Evolutionary conservation across 179 eudicot species (phyloP).

Genomic region (Patellifolia procumbens): DNA sequence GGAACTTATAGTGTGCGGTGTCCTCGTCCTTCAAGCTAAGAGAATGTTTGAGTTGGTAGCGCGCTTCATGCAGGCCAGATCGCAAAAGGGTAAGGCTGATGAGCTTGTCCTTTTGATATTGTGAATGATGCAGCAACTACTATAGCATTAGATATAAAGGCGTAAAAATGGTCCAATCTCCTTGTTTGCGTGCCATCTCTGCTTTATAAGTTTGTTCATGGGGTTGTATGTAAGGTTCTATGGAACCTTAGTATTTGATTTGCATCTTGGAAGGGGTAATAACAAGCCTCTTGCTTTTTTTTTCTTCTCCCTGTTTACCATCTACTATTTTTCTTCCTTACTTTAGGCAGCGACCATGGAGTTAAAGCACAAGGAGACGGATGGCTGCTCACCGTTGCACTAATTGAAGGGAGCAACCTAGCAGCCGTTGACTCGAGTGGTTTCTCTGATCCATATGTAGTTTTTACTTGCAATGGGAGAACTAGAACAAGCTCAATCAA

Average conservation of each 20-base stretch:
- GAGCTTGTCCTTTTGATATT: background rate
- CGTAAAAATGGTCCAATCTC: background rate
- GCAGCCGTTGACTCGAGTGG: slow-evolving; percentile 91
- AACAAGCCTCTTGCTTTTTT: background rate
- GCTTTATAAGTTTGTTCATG: background rate
- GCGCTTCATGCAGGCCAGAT: slow-evolving; percentile 91
- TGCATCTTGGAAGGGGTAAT: background rate
- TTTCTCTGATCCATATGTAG: slow-evolving; percentile 88
- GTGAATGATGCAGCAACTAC: background rate
- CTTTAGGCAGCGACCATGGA: slow-evolving; percentile 83
- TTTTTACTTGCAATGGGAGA: slow-evolving; percentile 90
- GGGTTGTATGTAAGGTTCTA: background rate
- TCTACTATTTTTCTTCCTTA: background rate
- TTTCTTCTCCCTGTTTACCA: background rate
- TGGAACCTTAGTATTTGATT: too few relatives aligned
- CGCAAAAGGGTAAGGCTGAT: slow-evolving; percentile 66
- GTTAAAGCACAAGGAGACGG: slow-evolving; percentile 94
- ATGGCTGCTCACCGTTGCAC: slow-evolving; percentile 95
- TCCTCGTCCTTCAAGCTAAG: slow-evolving; percentile 78
- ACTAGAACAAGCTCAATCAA: slow-evolving; percentile 92
- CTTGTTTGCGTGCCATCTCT: background rate
- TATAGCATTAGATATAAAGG: background rate
- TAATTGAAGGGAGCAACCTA: slow-evolving; percentile 87
- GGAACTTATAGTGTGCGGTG: slow-evolving; percentile 74
- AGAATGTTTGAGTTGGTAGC: slow-evolving; percentile 63